Evolutionary conservation across 805 yeast species (phyloP), one percentile per base, ranked within the genome.

Genomic region (Pichia ethanolica): DNA sequence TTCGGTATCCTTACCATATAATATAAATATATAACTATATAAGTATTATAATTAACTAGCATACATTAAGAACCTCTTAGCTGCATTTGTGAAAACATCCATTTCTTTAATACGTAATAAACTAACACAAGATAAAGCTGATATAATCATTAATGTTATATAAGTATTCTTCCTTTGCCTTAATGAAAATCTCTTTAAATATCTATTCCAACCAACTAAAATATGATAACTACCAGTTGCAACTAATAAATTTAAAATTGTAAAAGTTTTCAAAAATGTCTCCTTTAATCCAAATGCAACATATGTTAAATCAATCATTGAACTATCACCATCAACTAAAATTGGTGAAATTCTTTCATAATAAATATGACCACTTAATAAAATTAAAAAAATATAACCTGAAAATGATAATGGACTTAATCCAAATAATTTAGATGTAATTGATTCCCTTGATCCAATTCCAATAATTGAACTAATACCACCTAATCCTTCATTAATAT

Each of bases 301-400:
- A 56, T 71, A 83, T 8, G 75, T 74, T 41, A 86, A 63, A 41
- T 68, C 73, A 25, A 86, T 63, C 48, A 75, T 65, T 1, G 82
- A 72, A 3, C 83, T 76, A 61, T 84, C 91, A 0, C 88, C 89
- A 50, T 82, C 86, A 1, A 79, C 67, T 3, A 57, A 14, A n/a
- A 70, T 30, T 0, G 91, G 89, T 0, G 69, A 67, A 5, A 72
- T 44, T 47, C 88, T 68, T 54, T 74, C 70, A 41, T 74, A 71
- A 11, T 65, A 50, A 14, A 69, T 68, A 59, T 86, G 93, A 39
- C 64, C 71, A 0, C 54, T 44, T 1, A 80, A 49, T 7, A 78
- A 55, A 0, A 77, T 73, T 0, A 75, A 47, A 36, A 82, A 65
- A 4, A 78, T 40, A 58, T 78, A 79, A 0, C 93, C 93, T 4